Conservation (phyloP, 257 asterid species). For the Solanum rostratum region DNA sequence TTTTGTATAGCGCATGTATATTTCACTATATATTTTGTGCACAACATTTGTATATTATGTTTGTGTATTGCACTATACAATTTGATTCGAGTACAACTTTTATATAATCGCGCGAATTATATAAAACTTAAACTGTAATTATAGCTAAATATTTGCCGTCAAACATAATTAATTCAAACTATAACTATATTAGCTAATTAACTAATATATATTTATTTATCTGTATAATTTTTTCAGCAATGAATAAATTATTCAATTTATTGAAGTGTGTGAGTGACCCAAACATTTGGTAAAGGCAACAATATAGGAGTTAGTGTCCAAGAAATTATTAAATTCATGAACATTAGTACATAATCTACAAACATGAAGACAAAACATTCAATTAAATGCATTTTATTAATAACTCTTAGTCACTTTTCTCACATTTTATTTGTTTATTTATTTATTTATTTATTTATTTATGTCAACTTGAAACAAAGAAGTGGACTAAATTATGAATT, state of each 20-base stretch:
- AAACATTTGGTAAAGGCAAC: background rate
- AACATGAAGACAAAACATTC: background rate
- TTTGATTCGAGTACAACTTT: too few species aligned
- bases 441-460: background rate
- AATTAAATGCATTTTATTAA: background rate
- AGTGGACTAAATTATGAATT: background rate
- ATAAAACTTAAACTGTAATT: too few species aligned
- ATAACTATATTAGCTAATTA: too few species aligned
- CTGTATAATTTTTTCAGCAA: too few species aligned
- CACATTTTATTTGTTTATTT: background rate
- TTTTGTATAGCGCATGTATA: too few species aligned
- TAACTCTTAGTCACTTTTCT: background rate
- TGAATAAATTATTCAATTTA: too few species aligned
- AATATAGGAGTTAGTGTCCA: background rate
- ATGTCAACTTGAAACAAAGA: background rate
- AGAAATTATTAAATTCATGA: background rate
- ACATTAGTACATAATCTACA: background rate
- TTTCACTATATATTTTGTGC: too few species aligned
- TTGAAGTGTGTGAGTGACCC: background rate
- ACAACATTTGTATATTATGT: too few species aligned
- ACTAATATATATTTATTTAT: too few species aligned
- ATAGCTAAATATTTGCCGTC: fast-evolving
- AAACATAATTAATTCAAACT: too few species aligned
- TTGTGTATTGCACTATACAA: too few species aligned
- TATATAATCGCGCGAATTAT: too few species aligned